These are phyloP conservation scores for Glomus cerebriforme DNA, from an alignment of 192 early-diverging fungal genomes.

Conservation along the genomic window DNA sequence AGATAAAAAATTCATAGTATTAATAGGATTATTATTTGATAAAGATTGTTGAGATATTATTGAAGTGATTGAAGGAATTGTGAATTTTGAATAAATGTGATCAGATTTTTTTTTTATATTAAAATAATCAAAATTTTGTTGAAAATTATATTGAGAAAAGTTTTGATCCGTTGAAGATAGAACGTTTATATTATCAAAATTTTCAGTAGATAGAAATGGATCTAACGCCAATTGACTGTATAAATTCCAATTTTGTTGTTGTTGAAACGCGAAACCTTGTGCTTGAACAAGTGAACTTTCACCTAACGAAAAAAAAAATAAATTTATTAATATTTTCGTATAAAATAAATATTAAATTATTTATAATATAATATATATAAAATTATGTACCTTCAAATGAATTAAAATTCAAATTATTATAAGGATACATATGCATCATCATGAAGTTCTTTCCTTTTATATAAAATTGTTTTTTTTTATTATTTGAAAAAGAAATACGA, in stretches of 20 bases:
- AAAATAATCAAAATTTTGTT: background rate
- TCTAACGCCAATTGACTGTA: background rate
- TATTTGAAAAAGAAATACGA: background rate
- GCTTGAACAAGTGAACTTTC: background rate
- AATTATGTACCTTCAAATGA: background rate
- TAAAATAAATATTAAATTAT: too few relatives aligned
- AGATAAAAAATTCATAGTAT: background rate
- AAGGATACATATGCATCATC: background rate
- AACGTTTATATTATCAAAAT: background rate
- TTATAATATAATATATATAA: too few relatives aligned
- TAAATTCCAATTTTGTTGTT: background rate
- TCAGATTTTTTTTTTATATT: background rate
- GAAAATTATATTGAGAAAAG: background rate
- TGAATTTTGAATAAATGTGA: background rate
- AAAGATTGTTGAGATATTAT: background rate
- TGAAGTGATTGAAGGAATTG: background rate
- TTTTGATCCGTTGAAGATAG: background rate
- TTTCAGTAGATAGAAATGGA: background rate
- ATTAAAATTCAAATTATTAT: background rate
- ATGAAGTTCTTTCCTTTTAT: background rate
- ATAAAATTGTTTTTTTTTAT: background rate
- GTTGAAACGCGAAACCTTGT: background rate
- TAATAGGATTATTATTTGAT: background rate
- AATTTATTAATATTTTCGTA: background rate
- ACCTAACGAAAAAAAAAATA: background rate